Evolutionary conservation across 768 basidiomycete genomes (phyloP), one percentile per base, ranked within the genome.

Genomic region (Suillus plorans): DNA sequence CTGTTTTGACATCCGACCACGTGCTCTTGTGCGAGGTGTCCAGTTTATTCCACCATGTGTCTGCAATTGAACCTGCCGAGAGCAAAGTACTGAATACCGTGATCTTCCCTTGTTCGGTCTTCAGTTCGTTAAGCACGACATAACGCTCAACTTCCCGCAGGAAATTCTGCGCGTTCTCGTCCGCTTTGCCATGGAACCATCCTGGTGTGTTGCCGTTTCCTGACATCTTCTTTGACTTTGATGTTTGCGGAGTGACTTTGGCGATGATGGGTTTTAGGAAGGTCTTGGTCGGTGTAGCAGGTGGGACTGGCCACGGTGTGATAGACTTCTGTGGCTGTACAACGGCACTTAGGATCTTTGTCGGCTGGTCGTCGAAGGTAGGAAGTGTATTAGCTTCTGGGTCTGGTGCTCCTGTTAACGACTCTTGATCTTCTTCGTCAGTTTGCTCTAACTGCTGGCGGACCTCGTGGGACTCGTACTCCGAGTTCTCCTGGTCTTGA

Each of bases 301-400:
- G 44, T n/a, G 20, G 44, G 10, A 7, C 20, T 20, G 44, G 44
- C 44, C 44, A 45, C 4, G 10, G 0, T 5, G 10, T 1, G 1
- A n/a, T 47, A 2, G 20, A 1, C 1, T 12, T n/a, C 10, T 47
- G n/a, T 5, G n/a, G 0, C 2, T 47, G n/a, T 5, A n/a, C 10
- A 0, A 8, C 4, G 0, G 20, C 4, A 1, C 4, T n/a, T 10
- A 5, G 3, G n/a, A 9, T 9, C 6, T 45, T n/a, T 5, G n/a
- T 0, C 1, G 3, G 44, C 0, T 10, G 45, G 2, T 9, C 9
- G 5, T 47, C 2, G 4, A 47, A 47, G 20, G 45, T 47, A 2
- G 45, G 45, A 8, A 47, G 45, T 47, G 4, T 12, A 2, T 12
- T 47, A 5, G 4, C 10, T 0, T 47, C n/a, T 12, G n/a, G 45